Percentiles rank a stretch among this genome's conserved stretches.
Evolutionary conservation across 257 asterid species (phyloP).

Genomic region (Ophiorrhiza pumila): DNA sequence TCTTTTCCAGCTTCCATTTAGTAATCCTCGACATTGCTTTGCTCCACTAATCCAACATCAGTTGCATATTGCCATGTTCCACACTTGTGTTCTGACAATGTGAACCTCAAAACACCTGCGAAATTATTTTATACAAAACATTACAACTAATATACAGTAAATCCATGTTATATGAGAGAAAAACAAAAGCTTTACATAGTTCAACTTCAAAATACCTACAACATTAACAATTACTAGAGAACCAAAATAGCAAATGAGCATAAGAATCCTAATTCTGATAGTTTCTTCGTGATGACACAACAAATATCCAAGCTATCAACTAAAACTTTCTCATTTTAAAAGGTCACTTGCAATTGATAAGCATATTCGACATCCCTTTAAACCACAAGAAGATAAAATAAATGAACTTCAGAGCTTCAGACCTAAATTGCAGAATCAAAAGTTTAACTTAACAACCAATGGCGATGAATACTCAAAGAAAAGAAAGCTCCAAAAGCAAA

Average conservation of each 20-base stretch:
- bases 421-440: neutral
- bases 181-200: neutral
- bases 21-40: conserved; percentile 73
- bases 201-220: neutral
- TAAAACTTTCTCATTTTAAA: neutral
- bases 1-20: conserved; percentile 98
- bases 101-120: conserved; percentile 19
- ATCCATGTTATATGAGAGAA: neutral
- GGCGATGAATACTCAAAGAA: no score
- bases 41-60: conserved; percentile 43
- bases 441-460: neutral
- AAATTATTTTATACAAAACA: neutral
- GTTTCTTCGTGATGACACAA: neutral
- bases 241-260: neutral
- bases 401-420: neutral
- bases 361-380: neutral
- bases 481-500: neutral
- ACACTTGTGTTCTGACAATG: conserved; percentile 14
- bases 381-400: neutral
- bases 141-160: neutral
- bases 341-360: neutral
- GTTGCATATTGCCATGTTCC: conserved; percentile 24
- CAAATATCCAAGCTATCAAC: neutral
- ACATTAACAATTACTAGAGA: neutral
- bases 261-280: neutral